Conservation (phyloP, 2,329 filamentous ascomycete genomes). For the Phaeomoniella chlamydospora region DNA sequence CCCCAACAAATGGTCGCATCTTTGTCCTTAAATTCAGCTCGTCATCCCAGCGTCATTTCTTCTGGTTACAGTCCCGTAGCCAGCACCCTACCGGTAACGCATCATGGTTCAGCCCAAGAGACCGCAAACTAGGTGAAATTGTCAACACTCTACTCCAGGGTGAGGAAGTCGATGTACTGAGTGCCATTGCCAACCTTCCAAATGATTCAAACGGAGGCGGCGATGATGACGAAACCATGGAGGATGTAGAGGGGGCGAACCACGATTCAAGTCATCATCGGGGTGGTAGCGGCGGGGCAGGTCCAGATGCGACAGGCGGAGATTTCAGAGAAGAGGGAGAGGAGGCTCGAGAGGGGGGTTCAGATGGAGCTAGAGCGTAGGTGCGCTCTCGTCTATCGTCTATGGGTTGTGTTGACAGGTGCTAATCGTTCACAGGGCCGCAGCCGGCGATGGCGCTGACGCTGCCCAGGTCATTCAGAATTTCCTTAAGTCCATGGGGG, state of each 20-base stretch:
- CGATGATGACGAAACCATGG: slow-evolving; percentile 61
- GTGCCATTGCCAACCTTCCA: slow-evolving; percentile 53
- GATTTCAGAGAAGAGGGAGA: slow-evolving; percentile 85
- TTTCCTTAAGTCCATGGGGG: slow-evolving; percentile 70
- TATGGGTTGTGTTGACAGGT: slow-evolving; percentile 5
- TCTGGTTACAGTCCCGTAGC: slow-evolving; percentile 89
- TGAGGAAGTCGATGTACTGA: slow-evolving; percentile 67
- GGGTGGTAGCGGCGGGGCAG: slow-evolving; percentile 64
- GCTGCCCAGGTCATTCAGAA: slow-evolving; percentile 70
- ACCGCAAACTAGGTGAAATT: slow-evolving; percentile 75
- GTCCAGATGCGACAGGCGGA: slow-evolving; percentile 74
- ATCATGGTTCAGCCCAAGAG: slow-evolving; percentile 69
- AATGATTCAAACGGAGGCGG: slow-evolving; percentile 35
- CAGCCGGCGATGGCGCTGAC: slow-evolving; percentile 43
- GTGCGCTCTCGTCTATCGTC: slow-evolving; percentile 41
- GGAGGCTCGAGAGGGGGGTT: slow-evolving; percentile 77
- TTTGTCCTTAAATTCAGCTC: slow-evolving; percentile 89
- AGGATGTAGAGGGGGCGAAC: slow-evolving; percentile 53
- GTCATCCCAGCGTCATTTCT: slow-evolving; percentile 79
- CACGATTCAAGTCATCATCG: slow-evolving; percentile 44
- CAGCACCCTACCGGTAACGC: slow-evolving; percentile 58
- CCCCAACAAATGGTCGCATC: slow-evolving; percentile 66
- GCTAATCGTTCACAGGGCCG: no score
- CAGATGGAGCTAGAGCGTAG: slow-evolving; percentile 99
- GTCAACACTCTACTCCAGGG: slow-evolving; percentile 76